Percentiles rank a stretch among this genome's conserved stretches.
Conservation (phyloP, 768 basidiomycete genomes). For the Tulasnella sp. region DNA sequence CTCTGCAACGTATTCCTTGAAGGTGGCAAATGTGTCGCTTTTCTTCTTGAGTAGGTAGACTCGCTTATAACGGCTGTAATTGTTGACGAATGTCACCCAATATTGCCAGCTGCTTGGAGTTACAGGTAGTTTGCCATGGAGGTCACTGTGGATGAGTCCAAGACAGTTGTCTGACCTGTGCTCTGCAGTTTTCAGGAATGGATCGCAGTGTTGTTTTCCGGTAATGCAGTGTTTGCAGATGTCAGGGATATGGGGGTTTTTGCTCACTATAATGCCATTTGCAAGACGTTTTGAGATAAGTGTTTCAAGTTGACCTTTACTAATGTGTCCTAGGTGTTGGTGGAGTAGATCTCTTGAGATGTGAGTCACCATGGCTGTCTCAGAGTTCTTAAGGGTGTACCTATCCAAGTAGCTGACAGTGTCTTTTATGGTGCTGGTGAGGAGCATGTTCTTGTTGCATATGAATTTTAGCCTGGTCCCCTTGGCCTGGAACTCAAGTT, state of each 20-base stretch:
- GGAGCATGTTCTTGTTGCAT: background rate
- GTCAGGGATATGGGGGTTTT: background rate
- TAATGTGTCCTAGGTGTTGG: background rate
- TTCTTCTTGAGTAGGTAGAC: conserved; percentile 1
- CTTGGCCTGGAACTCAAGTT: background rate
- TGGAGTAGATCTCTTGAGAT: background rate
- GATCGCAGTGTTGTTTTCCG: background rate
- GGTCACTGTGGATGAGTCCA: background rate
- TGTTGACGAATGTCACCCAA: conserved; percentile 16
- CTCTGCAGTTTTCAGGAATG: background rate
- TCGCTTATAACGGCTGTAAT: conserved; percentile 10
- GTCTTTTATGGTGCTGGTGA: background rate
- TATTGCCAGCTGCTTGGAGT: background rate
- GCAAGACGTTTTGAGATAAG: background rate
- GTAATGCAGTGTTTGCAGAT: background rate
- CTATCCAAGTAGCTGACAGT: background rate
- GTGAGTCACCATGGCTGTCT: background rate
- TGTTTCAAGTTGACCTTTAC: background rate
- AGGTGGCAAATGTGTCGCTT: conserved; percentile 6
- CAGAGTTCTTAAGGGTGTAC: background rate
- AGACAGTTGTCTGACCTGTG: background rate
- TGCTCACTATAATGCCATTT: background rate
- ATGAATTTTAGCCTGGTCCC: background rate
- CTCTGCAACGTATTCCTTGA: conserved; percentile 14
- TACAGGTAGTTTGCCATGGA: background rate